These are phyloP conservation scores for Aspergillus campestris DNA, from an alignment of 495 filamentous ascomycete species.

Conservation along the genomic window DNA sequence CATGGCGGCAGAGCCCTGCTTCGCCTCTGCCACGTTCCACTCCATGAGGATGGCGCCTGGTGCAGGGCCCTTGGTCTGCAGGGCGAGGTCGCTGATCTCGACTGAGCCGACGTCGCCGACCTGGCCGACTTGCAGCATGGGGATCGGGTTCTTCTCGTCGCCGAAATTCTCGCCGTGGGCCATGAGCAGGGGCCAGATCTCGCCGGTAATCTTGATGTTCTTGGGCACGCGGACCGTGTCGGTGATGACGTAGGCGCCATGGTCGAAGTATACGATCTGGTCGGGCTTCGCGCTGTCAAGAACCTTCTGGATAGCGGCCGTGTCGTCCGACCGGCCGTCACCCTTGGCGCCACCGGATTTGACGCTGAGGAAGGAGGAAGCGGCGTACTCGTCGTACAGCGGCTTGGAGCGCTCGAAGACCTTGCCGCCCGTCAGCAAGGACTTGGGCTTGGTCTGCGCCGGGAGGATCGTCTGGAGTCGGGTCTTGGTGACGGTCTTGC, in stretches of 20 bases:
- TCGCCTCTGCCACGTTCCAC: constrained; percentile 70
- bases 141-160: constrained; percentile 56
- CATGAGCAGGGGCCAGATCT: constrained; percentile 86
- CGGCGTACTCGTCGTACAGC: constrained; percentile 48
- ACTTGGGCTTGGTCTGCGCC: constrained; percentile 26
- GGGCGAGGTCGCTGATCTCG: constrained; percentile 72
- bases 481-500: constrained; percentile 21
- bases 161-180: constrained; percentile 65
- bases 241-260: constrained; percentile 80
- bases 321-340: constrained; percentile 56
- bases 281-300: constrained; percentile 49
- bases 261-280: constrained; percentile 84
- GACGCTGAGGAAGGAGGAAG: constrained; percentile 55
- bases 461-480: constrained; percentile 33
- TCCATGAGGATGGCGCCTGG: constrained; percentile 85
- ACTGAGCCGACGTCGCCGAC: constrained; percentile 69
- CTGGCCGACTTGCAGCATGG: constrained; percentile 62
- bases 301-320: constrained; percentile 58
- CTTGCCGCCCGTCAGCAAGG: constrained; percentile 34
- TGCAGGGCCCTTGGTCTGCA: constrained; percentile 54
- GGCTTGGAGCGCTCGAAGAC: constrained; percentile 63
- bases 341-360: constrained; percentile 72
- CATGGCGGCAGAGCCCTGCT: constrained; percentile 65
- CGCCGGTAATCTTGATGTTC: constrained; percentile 64
- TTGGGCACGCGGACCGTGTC: constrained; percentile 73